Percentiles rank a stretch among this genome's conserved stretches.
Evolutionary conservation across 805 yeast genomes (phyloP).

Genomic region (Pichia californica): DNA sequence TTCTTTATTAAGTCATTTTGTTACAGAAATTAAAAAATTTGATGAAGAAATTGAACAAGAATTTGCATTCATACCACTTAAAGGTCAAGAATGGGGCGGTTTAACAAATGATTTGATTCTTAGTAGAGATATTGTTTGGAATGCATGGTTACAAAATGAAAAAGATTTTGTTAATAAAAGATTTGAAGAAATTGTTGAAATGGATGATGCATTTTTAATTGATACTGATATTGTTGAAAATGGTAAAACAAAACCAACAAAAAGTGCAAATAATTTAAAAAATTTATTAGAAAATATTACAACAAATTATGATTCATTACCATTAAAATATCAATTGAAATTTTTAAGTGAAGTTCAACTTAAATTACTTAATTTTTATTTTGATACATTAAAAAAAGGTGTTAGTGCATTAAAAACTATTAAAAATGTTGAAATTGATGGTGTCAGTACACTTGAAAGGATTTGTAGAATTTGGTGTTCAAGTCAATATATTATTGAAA

Average conservation of each 20-base stretch:
- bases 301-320: slow-evolving; percentile 45
- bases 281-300: slow-evolving; percentile 54
- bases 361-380: slow-evolving; percentile 47
- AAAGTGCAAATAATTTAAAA: slow-evolving; percentile 50
- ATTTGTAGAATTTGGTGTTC: slow-evolving; percentile 37
- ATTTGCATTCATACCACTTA: slow-evolving; percentile 28
- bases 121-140: slow-evolving; percentile 26
- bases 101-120: slow-evolving; percentile 27
- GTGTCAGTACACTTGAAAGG: slow-evolving; percentile 29
- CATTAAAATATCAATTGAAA: slow-evolving; percentile 46
- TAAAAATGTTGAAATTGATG: slow-evolving; percentile 17
- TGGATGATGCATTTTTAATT: slow-evolving; percentile 46
- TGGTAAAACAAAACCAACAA: slow-evolving; percentile 51
- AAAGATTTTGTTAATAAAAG: slow-evolving; percentile 43
- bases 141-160: slow-evolving; percentile 51
- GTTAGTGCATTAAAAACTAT: slow-evolving; percentile 37
- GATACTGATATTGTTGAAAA: slow-evolving; percentile 47
- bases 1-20: slow-evolving; percentile 48
- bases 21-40: slow-evolving; percentile 51
- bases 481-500: slow-evolving; percentile 29
- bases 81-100: slow-evolving; percentile 20
- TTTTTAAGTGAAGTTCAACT: slow-evolving; percentile 56
- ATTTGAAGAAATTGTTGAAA: slow-evolving; percentile 44
- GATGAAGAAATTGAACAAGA: slow-evolving; percentile 42
- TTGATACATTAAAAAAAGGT: slow-evolving; percentile 35